These are phyloP conservation scores for Ustilago bromivora DNA, from an alignment of 1,284 basidiomycete genomes.

Conservation along the genomic window DNA sequence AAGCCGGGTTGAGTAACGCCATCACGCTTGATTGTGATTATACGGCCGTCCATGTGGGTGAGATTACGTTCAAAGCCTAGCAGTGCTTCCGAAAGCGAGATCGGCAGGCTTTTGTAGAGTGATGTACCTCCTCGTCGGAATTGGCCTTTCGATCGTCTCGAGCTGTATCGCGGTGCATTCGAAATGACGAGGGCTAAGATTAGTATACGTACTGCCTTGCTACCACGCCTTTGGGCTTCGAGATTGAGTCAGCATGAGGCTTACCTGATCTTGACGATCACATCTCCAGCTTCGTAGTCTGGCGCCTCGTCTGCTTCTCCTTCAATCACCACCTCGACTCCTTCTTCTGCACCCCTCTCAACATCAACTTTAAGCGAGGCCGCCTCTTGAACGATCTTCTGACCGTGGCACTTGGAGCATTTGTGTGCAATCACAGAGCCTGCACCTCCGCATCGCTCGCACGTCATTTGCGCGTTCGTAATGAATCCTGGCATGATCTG, in stretches of 20 bases:
- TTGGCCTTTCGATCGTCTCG: constrained; percentile 47
- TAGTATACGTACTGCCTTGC: not conserved
- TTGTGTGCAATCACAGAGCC: constrained; percentile 60
- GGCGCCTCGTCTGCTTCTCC: constrained; percentile 65
- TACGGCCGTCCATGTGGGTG: constrained; percentile 64
- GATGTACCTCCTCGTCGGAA: constrained; percentile 61
- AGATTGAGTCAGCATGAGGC: constrained; percentile 5
- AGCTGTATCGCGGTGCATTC: constrained; percentile 8
- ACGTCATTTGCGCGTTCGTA: constrained; percentile 64
- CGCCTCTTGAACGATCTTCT: constrained; percentile 59
- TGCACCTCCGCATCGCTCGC: constrained; percentile 60
- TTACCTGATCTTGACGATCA: constrained; percentile 61
- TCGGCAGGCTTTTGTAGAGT: constrained; percentile 61
- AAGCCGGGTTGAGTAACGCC: constrained; percentile 63
- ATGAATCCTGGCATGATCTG: constrained; percentile 70
- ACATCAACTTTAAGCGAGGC: constrained; percentile 65
- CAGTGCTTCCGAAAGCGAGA: constrained; percentile 65
- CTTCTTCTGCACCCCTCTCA: constrained; percentile 61
- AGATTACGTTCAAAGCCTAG: constrained; percentile 64
- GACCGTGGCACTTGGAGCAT: constrained; percentile 61
- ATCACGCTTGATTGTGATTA: constrained; percentile 51
- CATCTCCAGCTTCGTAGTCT: constrained; percentile 66
- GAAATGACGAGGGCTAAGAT: not conserved
- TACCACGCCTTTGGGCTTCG: not conserved
- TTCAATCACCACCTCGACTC: constrained; percentile 61